phyloP scores from a whole-genome alignment of 345 rosid genomes.

The Atalantia buxifolia region DNA sequence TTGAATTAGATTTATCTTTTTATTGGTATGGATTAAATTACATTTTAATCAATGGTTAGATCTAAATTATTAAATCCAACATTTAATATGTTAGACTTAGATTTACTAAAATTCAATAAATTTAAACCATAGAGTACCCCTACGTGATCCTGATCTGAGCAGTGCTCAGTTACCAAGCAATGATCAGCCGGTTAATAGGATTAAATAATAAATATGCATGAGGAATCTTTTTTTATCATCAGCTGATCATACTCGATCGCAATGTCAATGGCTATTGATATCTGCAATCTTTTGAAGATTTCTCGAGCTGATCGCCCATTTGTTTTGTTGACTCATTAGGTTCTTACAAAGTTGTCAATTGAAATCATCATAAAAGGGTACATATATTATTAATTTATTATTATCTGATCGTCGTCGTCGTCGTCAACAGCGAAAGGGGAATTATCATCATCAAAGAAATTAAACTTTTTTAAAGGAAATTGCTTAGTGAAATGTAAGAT shows the following conservation, averaged over 20 bases:
- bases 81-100: too few relatives aligned
- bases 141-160: too few relatives aligned
- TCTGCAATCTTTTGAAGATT: background rate
- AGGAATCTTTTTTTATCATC: background rate
- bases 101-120: too few relatives aligned
- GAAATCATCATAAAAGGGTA: conserved; percentile 2
- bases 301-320: conserved; percentile 34
- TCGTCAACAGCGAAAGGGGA: background rate
- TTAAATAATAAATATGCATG: background rate
- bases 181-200: background rate
- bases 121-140: too few relatives aligned
- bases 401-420: conserved; percentile 2
- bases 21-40: too few relatives aligned
- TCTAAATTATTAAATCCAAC: too few relatives aligned
- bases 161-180: background rate
- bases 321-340: conserved; percentile 28
- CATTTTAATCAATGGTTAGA: too few relatives aligned
- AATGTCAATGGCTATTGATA: background rate
- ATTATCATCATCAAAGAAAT: background rate
- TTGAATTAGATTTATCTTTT: too few relatives aligned
- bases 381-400: too few relatives aligned
- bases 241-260: conserved; percentile 5
- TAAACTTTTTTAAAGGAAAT: too few relatives aligned
- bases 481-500: background rate
- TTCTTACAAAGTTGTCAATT: background rate